Conservation (phyloP, 1,284 basidiomycete genomes). For the Cutaneotrichosporon dermatis region DNA sequence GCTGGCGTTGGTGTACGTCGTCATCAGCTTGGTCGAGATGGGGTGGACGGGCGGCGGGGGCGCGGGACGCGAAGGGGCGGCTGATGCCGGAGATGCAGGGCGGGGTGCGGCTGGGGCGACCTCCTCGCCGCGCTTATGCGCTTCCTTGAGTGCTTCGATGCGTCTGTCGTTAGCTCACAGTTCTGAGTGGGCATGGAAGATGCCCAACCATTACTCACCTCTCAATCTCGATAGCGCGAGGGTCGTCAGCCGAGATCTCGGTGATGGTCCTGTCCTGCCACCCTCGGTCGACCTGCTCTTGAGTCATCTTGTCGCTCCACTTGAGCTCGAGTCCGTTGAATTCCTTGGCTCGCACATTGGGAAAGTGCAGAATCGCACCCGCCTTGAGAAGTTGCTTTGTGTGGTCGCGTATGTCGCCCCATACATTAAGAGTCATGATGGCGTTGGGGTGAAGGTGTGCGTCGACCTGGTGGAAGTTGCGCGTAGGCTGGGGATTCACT, state of each 20-base stretch:
- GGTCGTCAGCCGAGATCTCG: slow-evolving; percentile 14
- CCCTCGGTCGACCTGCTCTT: slow-evolving; percentile 20
- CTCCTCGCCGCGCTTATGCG: background rate
- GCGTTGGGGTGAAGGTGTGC: background rate
- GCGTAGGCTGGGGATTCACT: slow-evolving; percentile 6
- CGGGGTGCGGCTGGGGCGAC: background rate
- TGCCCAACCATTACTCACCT: slow-evolving; percentile 17
- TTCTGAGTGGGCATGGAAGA: background rate
- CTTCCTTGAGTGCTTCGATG: slow-evolving; percentile 1
- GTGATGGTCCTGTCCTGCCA: slow-evolving; percentile 20
- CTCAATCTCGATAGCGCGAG: slow-evolving; percentile 26
- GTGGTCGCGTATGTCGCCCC: background rate
- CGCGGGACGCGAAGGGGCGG: background rate
- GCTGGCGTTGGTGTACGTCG: slow-evolving; percentile 14
- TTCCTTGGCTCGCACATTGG: slow-evolving; percentile 27
- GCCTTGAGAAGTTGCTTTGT: background rate
- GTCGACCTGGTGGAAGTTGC: slow-evolving; percentile 29
- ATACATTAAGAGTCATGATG: slow-evolving; percentile 5
- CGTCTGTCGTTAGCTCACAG: slow-evolving; percentile 13
- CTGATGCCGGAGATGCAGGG: background rate
- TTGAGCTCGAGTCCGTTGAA: slow-evolving; percentile 28
- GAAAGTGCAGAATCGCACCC: slow-evolving; percentile 26
- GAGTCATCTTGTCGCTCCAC: slow-evolving; percentile 32
- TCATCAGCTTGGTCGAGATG: slow-evolving; percentile 3
- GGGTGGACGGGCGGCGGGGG: background rate